A percentile compares a stretch with the other conserved stretches of the same genome.
These are phyloP conservation scores for Phaeosphaeria sp. DNA, from an alignment of 2,329 filamentous ascomycete genomes.

Conservation along the genomic window DNA sequence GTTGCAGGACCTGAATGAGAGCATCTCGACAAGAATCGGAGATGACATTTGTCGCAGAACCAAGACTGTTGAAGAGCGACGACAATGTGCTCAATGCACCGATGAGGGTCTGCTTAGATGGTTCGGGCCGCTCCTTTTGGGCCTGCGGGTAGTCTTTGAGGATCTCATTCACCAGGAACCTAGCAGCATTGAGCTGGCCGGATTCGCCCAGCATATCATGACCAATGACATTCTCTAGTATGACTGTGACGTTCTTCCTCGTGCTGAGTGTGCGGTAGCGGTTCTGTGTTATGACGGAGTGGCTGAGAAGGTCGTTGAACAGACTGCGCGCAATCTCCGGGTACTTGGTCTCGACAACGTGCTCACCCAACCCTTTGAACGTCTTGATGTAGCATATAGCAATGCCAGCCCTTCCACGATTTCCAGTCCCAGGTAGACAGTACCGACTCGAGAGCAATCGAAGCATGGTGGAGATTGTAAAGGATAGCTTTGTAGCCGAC, in stretches of 20 bases:
- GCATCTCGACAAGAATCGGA: constrained; percentile 86
- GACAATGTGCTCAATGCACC: constrained; percentile 79
- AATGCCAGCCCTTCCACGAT: constrained; percentile 80
- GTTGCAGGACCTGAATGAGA: constrained; percentile 86
- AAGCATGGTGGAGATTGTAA: constrained; percentile 79
- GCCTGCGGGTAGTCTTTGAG: constrained; percentile 94
- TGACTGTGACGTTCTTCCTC: constrained; percentile 80
- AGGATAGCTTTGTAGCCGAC: constrained; percentile 70
- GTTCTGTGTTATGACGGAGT: constrained; percentile 77
- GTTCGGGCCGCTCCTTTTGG: constrained; percentile 84
- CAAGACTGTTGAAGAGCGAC: constrained; percentile 78
- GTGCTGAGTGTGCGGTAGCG: constrained; percentile 87
- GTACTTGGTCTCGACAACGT: constrained; percentile 83
- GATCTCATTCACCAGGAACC: constrained; percentile 81
- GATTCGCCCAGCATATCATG: constrained; percentile 84
- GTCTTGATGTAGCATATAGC: constrained; percentile 87
- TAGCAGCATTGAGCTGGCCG: constrained; percentile 83
- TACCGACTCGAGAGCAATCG: constrained; percentile 83
- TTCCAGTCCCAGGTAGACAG: constrained; percentile 76
- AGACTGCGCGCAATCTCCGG: constrained; percentile 80
- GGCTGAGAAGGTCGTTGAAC: constrained; percentile 78
- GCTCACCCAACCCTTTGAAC: constrained; percentile 78
- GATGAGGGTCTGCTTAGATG: constrained; percentile 83
- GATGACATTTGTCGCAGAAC: constrained; percentile 79
- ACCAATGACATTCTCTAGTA: constrained; percentile 84